These are phyloP conservation scores for Russula olivacea DNA, from an alignment of 768 basidiomycete genomes.

Conservation along the genomic window DNA sequence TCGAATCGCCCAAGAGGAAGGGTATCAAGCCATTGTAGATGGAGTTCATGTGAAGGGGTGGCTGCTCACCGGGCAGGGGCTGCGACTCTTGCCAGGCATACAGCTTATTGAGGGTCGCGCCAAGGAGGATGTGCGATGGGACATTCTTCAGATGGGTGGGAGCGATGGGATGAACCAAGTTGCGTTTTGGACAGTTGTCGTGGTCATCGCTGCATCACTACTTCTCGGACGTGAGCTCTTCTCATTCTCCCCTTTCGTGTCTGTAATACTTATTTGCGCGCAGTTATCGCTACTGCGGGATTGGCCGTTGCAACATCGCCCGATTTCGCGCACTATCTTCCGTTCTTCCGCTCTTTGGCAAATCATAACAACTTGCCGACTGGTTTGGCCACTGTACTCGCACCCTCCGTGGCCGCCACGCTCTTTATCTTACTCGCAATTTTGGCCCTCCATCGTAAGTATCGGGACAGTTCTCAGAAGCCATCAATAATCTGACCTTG, in stretches of 20 bases:
- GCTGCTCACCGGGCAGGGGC: slow-evolving; percentile 67
- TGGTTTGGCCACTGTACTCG: slow-evolving; percentile 62
- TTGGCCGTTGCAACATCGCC: slow-evolving; percentile 65
- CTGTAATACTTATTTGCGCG: background rate
- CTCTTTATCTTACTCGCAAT: slow-evolving; percentile 55
- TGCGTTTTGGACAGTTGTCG: slow-evolving; percentile 54
- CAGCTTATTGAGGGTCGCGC: slow-evolving; percentile 72
- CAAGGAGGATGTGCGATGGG: slow-evolving; percentile 81
- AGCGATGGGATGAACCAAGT: slow-evolving; percentile 40
- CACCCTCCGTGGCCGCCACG: slow-evolving; percentile 56
- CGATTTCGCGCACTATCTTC: slow-evolving; percentile 63
- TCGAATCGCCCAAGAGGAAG: slow-evolving; percentile 55
- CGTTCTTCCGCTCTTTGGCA: slow-evolving; percentile 54
- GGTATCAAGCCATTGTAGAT: slow-evolving; percentile 67
- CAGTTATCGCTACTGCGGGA: slow-evolving; percentile 68
- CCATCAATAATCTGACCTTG: background rate
- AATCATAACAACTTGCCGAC: slow-evolving; percentile 46
- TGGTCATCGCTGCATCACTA: slow-evolving; percentile 45
- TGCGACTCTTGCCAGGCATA: slow-evolving; percentile 55
- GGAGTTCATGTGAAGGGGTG: slow-evolving; percentile 69
- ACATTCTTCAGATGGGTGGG: slow-evolving; percentile 56
- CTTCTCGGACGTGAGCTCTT: slow-evolving; percentile 52
- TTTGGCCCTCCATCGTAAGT: slow-evolving; percentile 51
- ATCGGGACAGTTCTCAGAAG: background rate
- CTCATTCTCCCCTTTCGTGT: background rate